Base-by-base conservation (phyloP, 768 basidiomycete species). In the Mycena venus region DNA sequence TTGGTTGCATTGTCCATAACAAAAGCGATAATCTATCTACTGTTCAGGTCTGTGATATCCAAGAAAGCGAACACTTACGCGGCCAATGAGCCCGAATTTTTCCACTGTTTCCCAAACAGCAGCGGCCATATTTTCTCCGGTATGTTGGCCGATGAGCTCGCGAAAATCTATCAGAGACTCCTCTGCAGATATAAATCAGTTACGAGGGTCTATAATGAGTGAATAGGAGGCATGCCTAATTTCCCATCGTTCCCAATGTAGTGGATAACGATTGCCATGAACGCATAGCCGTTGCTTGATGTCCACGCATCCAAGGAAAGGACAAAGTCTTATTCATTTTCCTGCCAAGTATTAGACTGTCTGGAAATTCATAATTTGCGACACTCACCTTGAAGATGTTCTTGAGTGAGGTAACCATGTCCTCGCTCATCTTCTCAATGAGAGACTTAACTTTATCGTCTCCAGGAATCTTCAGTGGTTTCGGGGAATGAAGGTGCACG, bases 61-160 rank as follows among this genome's bases (percentile, higher is more conserved):
- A 17, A 42, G 15, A 42, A 14, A 42, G 12, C 42, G 42, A 17
- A 21, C 7, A 74, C 70, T 62, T 59, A 81, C 79, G 38, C 70
- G 47, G 12, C 75, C 74, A 25, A 71, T 44, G 17, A 84, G 61
- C 0, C n/a, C n/a, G n/a, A n/a, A n/a, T n/a, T n/a, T n/a, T n/a
- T n/a, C n/a, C n/a, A n/a, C n/a, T n/a, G n/a, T 83, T 17, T 79
- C 74, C 82, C 82, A 85, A 1, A 85, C 81, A 11, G 68, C 75
- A 0, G 79, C 80, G 12, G 84, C 85, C 80, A 85, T 82, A 68
- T 86, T 85, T 56, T 82, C 80, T 5, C 84, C 80, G 0, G 80
- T 78, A 71, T 86, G 83, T 63, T 81, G 77, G 7, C 83, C 81
- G 7, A 81, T 56, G 19, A 86, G 75, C 74, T 86, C 81, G 4